Percentiles rank a stretch among this genome's conserved stretches.
These are phyloP conservation scores for Scytalidium lignicola DNA, from an alignment of 2,329 filamentous ascomycete species.

Conservation along the genomic window DNA sequence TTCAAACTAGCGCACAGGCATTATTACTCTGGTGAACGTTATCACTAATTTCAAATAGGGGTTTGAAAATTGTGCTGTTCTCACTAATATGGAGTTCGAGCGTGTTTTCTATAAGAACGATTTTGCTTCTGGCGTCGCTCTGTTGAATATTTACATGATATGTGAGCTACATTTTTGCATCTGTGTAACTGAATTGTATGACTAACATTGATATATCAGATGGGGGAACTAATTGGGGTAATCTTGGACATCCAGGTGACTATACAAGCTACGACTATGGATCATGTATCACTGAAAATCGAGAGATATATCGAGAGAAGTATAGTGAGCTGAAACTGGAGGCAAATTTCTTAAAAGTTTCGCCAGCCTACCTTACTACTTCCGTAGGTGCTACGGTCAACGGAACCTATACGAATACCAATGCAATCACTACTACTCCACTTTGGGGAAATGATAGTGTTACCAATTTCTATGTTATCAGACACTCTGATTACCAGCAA, in stretches of 20 bases:
- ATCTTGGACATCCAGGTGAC: conserved; percentile 63
- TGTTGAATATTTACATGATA: conserved; percentile 74
- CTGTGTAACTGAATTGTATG: no score
- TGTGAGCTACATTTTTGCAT: conserved; percentile 4
- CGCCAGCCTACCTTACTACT: conserved; percentile 62
- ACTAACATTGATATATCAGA: conserved; percentile 34
- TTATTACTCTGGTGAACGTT: no score
- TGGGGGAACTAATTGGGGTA: conserved; percentile 82
- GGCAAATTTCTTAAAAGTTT: conserved; percentile 69
- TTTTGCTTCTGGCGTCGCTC: conserved; percentile 58
- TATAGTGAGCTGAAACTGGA: conserved; percentile 75
- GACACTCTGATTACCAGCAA: conserved; percentile 62
- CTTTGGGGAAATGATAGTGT: conserved; percentile 48
- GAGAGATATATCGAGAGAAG: conserved; percentile 65
- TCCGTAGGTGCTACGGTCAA: conserved; percentile 42
- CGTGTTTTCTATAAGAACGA: conserved; percentile 77
- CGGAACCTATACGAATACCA: conserved; percentile 47
- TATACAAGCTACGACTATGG: conserved; percentile 57
- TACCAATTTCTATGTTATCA: conserved; percentile 59
- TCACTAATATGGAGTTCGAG: conserved; percentile 70
- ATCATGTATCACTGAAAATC: conserved; percentile 62
- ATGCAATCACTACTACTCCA: conserved; percentile 48
- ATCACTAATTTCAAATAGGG: conserved; percentile 33
- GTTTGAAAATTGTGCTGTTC: conserved; percentile 59
- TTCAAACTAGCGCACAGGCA: no score